phyloP scores from a whole-genome alignment of 129 eudicot genomes.

The Artemisia tridentata region DNA sequence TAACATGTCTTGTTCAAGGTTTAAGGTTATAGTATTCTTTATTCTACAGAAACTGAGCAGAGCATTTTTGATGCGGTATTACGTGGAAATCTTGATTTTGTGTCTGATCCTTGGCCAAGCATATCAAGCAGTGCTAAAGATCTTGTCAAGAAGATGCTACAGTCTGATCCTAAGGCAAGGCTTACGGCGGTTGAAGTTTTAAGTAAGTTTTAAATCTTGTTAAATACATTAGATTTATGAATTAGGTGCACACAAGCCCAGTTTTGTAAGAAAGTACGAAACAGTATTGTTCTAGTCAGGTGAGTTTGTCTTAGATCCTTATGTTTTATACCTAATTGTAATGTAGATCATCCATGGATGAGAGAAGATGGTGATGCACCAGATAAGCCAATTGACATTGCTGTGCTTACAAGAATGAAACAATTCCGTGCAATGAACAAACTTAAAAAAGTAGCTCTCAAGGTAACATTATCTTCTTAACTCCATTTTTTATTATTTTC shows the following conservation, averaged over 20 bases:
- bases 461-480: slow-evolving; percentile 40
- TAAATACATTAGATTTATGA: slow-evolving; percentile 11
- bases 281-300: not conserved
- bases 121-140: slow-evolving; percentile 92
- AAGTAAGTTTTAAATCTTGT: slow-evolving; percentile 46
- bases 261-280: not conserved
- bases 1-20: slow-evolving; percentile 7
- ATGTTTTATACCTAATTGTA: slow-evolving; percentile 15
- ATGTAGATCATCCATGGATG: slow-evolving; percentile 95
- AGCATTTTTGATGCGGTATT: slow-evolving; percentile 79
- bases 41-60: slow-evolving; percentile 76
- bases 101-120: slow-evolving; percentile 97
- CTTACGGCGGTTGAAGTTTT: slow-evolving; percentile 77
- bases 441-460: slow-evolving; percentile 91
- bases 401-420: slow-evolving; percentile 92
- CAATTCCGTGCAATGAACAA: slow-evolving; percentile 99
- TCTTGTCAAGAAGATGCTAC: slow-evolving; percentile 92
- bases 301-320: slow-evolving; percentile 6
- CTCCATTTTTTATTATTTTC: not conserved
- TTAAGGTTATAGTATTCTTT: slow-evolving; percentile 12
- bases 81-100: slow-evolving; percentile 88
- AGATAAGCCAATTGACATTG: slow-evolving; percentile 95
- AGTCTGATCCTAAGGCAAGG: slow-evolving; percentile 73
- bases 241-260: slow-evolving; percentile 2
- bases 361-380: slow-evolving; percentile 98